phyloP scores from a whole-genome alignment of 2,329 filamentous ascomycete genomes.

The Zymoseptoria tritici region DNA sequence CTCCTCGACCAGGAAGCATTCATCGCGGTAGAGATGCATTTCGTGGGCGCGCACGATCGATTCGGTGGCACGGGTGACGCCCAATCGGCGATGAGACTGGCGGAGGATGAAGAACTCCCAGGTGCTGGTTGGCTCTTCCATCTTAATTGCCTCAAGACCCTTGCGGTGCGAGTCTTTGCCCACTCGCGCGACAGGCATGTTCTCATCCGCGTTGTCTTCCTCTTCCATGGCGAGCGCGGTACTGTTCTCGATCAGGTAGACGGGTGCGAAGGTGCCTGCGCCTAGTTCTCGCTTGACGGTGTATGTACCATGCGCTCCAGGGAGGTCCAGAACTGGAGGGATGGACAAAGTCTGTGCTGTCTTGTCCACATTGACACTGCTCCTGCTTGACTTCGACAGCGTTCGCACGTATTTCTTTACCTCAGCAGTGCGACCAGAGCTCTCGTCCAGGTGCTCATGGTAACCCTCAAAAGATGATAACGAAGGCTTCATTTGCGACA shows the following conservation, averaged over 20 bases:
- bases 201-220: conserved; percentile 39
- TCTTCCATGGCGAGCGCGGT: conserved; percentile 22
- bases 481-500: conserved; percentile 65
- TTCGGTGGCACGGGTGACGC: conserved; percentile 58
- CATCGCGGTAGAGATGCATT: conserved; percentile 83
- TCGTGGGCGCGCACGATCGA: conserved; percentile 81
- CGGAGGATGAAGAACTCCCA: conserved; percentile 99
- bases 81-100: conserved; percentile 68
- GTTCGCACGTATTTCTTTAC: conserved; percentile 76
- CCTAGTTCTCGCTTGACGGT: conserved; percentile 78
- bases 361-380: conserved; percentile 49
- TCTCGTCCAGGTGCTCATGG: conserved; percentile 59
- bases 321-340: conserved; percentile 61
- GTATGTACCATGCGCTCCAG: conserved; percentile 59
- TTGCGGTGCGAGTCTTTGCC: conserved; percentile 54
- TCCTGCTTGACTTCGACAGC: conserved; percentile 50
- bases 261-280: conserved; percentile 87
- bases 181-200: conserved; percentile 43
- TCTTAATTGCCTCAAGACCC: conserved; percentile 78
- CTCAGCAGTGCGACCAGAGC: conserved; percentile 60
- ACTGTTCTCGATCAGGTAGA: conserved; percentile 76
- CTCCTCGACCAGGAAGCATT: conserved; percentile 82
- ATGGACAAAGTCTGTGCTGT: conserved; percentile 52
- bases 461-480: conserved; percentile 72
- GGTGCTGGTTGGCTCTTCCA: conserved; percentile 77